phyloP scores from a whole-genome alignment of 345 rosid genomes.

The Erucastrum elatum region DNA sequence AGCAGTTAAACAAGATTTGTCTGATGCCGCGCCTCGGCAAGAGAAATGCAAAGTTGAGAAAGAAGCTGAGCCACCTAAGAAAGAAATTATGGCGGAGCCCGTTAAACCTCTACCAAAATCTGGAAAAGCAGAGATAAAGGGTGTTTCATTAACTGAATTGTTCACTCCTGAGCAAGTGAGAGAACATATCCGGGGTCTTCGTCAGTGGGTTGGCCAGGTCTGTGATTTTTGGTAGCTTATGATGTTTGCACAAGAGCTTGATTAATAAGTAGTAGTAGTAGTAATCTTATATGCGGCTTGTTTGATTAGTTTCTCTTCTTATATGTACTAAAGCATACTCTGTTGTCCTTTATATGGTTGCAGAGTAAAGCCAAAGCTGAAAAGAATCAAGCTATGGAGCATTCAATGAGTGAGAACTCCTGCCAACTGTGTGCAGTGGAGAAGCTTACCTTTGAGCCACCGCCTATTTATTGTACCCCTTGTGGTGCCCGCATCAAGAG shows the following conservation, averaged over 20 bases:
- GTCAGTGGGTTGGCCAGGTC: constrained; percentile 99
- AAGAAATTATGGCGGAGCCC: constrained; percentile 55
- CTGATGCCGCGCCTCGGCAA: constrained; percentile 45
- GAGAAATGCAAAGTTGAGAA: constrained; percentile 58
- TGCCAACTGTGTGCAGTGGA: constrained; percentile 99
- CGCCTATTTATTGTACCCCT: constrained; percentile 95
- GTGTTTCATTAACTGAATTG: constrained; percentile 91
- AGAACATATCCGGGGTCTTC: constrained; percentile 87
- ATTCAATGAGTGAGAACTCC: constrained; percentile 97
- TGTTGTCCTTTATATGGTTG: constrained; percentile 26
- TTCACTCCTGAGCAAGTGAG: constrained; percentile 98
- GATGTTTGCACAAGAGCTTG: neutral
- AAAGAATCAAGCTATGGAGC: constrained; percentile 99
- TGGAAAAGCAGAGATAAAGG: constrained; percentile 94
- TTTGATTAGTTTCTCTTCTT: constrained; percentile 1
- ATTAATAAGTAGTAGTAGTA: neutral
- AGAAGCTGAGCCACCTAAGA: constrained; percentile 54
- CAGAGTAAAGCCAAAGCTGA: constrained; percentile 99
- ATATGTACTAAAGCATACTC: constrained; percentile 2
- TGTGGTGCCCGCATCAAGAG: constrained; percentile 99
- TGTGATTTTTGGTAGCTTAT: constrained; percentile 7
- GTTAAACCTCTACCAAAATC: constrained; percentile 65
- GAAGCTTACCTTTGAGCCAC: constrained; percentile 99
- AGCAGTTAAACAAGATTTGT: constrained; percentile 38
- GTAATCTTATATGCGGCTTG: constrained; percentile 4